These are phyloP conservation scores for Wallacemonas sp. DNA, from an alignment of 208 protist species.

Conservation along the genomic window DNA sequence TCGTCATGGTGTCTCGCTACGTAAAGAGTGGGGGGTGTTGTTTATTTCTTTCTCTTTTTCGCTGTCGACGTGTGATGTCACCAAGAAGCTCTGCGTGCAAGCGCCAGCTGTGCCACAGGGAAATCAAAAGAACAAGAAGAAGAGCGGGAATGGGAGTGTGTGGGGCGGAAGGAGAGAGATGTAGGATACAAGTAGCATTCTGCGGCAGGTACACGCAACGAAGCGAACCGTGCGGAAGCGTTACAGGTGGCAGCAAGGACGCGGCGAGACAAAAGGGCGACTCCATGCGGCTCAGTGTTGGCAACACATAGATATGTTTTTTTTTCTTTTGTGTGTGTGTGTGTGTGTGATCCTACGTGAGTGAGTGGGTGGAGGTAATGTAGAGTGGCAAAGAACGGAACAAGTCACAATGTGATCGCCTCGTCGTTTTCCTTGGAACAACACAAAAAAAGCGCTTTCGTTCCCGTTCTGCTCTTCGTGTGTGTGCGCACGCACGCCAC, in stretches of 20 bases:
- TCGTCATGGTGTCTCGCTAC: not conserved
- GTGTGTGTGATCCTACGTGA: not conserved
- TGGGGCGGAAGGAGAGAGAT: no score
- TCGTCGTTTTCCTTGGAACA: not conserved
- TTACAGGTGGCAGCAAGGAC: no score
- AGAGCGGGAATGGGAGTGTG: not conserved
- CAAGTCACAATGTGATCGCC: not conserved
- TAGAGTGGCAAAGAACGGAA: conserved; percentile 14
- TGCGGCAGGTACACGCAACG: not conserved
- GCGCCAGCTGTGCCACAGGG: no score
- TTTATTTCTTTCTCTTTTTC: conserved; percentile 3
- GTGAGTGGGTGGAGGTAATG: conserved; percentile 5
- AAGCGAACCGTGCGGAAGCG: not conserved
- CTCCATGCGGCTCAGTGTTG: not conserved
- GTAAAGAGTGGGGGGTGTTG: not conserved
- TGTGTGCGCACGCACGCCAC: not conserved
- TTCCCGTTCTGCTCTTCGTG: not conserved
- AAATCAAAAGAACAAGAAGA: not conserved
- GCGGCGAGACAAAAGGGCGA: no score
- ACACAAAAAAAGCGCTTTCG: not conserved
- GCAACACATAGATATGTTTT: not conserved
- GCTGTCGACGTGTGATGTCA: no score
- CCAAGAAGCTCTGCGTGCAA: no score
- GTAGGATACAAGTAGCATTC: no score
- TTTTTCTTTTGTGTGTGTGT: conserved; percentile 5